phyloP scores from a whole-genome alignment of 2,329 filamentous ascomycete species.

The Fusarium sarcochroum region DNA sequence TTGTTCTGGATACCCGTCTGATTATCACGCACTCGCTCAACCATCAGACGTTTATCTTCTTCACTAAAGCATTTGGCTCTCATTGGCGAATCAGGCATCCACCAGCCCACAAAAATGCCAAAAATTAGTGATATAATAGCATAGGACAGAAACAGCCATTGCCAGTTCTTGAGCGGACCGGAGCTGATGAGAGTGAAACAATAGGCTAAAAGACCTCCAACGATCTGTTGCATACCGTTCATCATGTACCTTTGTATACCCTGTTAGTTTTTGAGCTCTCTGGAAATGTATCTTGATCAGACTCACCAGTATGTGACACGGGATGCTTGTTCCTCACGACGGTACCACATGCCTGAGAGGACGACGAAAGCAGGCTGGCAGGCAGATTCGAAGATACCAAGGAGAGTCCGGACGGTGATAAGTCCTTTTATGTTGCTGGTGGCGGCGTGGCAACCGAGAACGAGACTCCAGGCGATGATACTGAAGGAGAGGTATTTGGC shows the following conservation, averaged over 20 bases:
- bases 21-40: conserved; percentile 72
- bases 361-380: conserved; percentile 79
- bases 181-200: conserved; percentile 68
- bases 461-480: conserved; percentile 74
- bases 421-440: conserved; percentile 72
- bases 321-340: conserved; percentile 75
- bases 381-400: conserved; percentile 79
- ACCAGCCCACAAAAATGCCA: conserved; percentile 73
- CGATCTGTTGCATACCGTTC: conserved; percentile 81
- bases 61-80: conserved; percentile 77
- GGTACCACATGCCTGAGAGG: conserved; percentile 79
- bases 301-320: conserved; percentile 75
- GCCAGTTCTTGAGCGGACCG: conserved; percentile 74
- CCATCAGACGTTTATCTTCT: conserved; percentile 74
- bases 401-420: conserved; percentile 73
- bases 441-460: conserved; percentile 71
- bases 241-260: conserved; percentile 69
- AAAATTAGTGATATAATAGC: conserved; percentile 74
- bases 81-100: conserved; percentile 80
- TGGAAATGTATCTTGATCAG: too few species aligned
- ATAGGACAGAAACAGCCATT: conserved; percentile 77
- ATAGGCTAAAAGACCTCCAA: conserved; percentile 78
- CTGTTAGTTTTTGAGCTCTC: background rate
- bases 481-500: conserved; percentile 76
- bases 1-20: conserved; percentile 73